A percentile compares a stretch with the other conserved stretches of the same genome.
phyloP scores from a whole-genome alignment of 2,329 filamentous ascomycete genomes.

The Cladophialophora immunda region DNA sequence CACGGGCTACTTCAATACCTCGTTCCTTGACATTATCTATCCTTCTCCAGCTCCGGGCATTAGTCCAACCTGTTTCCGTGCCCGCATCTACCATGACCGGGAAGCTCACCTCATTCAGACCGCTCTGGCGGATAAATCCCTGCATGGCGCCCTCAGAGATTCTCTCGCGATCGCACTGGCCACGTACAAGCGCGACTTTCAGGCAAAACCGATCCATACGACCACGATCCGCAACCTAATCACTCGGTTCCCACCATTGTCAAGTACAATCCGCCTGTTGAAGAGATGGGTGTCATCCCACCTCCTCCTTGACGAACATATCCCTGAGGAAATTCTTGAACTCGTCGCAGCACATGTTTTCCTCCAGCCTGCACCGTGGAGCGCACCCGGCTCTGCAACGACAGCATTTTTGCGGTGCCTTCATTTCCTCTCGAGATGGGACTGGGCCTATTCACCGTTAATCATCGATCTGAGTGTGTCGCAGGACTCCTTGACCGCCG shows the following conservation, averaged over 20 bases:
- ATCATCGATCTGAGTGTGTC: constrained; percentile 74
- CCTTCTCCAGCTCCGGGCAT: constrained; percentile 51
- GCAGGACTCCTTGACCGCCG: constrained; percentile 65
- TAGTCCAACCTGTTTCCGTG: constrained; percentile 74
- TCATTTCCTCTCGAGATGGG: constrained; percentile 83
- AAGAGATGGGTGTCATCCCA: constrained; percentile 92
- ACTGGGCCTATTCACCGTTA: constrained; percentile 86
- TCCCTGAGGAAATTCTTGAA: constrained; percentile 84
- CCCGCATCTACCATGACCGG: constrained; percentile 88
- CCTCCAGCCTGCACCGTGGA: constrained; percentile 82
- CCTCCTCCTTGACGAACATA: constrained; percentile 78
- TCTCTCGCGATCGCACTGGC: constrained; percentile 75
- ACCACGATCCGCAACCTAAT: constrained; percentile 82
- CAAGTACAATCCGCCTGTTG: constrained; percentile 80
- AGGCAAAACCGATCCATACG: constrained; percentile 78
- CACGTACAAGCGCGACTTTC: constrained; percentile 74
- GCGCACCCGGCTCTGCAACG: constrained; percentile 75
- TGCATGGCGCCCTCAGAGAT: constrained; percentile 72
- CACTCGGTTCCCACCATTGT: constrained; percentile 81
- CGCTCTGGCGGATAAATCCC: constrained; percentile 75
- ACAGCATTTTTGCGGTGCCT: constrained; percentile 85
- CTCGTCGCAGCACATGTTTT: constrained; percentile 81
- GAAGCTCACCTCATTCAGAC: constrained; percentile 83
- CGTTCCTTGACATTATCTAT: constrained; percentile 76
- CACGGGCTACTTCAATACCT: constrained; percentile 37